Evolutionary conservation across 768 basidiomycete genomes (phyloP), one percentile per base, ranked within the genome.

Genomic region (Suillus luteus): DNA sequence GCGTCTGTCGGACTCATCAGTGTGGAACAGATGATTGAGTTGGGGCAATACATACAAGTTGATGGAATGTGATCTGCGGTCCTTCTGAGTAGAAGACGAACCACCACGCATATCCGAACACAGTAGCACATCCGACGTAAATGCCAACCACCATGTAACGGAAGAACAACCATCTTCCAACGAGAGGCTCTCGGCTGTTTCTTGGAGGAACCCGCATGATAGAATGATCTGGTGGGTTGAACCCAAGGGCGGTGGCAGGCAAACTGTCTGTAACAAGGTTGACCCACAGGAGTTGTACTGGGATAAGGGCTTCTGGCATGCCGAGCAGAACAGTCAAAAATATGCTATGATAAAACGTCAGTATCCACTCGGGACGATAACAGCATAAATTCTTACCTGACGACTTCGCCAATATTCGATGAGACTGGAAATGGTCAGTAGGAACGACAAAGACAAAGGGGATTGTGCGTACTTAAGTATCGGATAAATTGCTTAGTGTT

Each of bases 401-500:
- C 94, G 68, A 96, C 96, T 76, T 97, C 96, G 62, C 96, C 96
- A 73, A 97, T 97, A 81, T 97, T 98, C 64, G 93, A 95, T 37
- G 95, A 97, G 78, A 93, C 89, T 91, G 43, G 10, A 41, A 48
- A 11, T 38, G 61, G 33, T 72, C 54, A 70, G 63, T 35, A 63
- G 6, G 27, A 55, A 55, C 10, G 12, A 46, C 57, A 41, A 24
- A 52, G 49, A 63, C 22, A 24, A 54, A 14, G 11, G 22, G 15
- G 63, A 63, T 43, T 43, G 37, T 19, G 83, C 90, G 46, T 70
- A 93, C 91, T 99, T 73, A 99, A 89, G 80, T 99, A 99, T 71
- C 96, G 91, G 77, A 99, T 98, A 78, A 99, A 99, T 75, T 99
- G 96, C 80, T 99, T 99, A 52, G 96, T 99, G 79, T 99, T 99